Percentiles rank a stretch among this genome's conserved stretches.
Conservation (phyloP, 371 early-diverging fungal species). For the Apophysomyces ossiformis region DNA sequence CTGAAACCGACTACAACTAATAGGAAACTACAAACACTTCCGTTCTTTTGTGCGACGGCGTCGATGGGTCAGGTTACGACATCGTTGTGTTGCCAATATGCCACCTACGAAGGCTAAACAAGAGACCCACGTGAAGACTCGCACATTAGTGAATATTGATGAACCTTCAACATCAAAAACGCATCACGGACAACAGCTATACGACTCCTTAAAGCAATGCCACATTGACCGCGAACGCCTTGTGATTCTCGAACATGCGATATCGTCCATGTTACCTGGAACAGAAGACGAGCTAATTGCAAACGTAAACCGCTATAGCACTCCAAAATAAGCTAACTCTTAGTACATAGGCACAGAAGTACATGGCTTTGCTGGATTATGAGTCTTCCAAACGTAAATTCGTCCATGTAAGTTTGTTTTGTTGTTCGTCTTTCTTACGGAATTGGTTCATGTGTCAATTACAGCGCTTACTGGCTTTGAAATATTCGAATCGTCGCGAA, state of each 20-base stretch:
- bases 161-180: conserved; percentile 4
- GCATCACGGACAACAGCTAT: background rate
- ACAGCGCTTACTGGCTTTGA: background rate
- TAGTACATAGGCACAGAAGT: conserved; percentile 18
- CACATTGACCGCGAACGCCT: conserved; percentile 47
- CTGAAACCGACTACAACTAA: background rate
- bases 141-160: conserved; percentile 16
- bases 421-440: background rate
- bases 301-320: conserved; percentile 13
- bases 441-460: conserved; percentile 6
- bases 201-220: conserved; percentile 18
- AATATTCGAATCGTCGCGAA: conserved; percentile 4
- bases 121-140: background rate
- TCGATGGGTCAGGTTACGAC: conserved; percentile 64
- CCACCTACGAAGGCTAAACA: background rate
- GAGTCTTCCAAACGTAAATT: conserved; percentile 35
- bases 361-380: conserved; percentile 32
- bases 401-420: conserved; percentile 19
- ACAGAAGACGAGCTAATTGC: conserved; percentile 18
- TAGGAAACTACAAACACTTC: conserved; percentile 58
- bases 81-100: conserved; percentile 17
- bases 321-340: background rate
- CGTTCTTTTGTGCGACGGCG: conserved; percentile 68
- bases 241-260: conserved; percentile 19
- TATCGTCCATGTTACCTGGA: conserved; percentile 17